Conservation (phyloP, 1,284 basidiomycete species). For the Ustilago trichophora region DNA sequence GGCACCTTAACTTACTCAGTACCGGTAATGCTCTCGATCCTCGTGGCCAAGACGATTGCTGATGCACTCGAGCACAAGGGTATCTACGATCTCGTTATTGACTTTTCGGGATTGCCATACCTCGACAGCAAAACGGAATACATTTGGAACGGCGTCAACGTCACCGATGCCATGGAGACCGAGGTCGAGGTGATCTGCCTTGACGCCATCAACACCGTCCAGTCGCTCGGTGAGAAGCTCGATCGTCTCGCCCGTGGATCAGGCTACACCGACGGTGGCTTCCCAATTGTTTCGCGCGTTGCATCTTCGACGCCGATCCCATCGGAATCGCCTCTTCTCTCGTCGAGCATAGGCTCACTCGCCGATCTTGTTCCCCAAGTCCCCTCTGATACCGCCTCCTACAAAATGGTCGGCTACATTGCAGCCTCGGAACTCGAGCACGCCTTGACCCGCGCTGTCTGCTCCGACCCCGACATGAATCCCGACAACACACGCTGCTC, state of each 20-base stretch:
- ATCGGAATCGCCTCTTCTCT: conserved; percentile 9
- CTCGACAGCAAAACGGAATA: conserved; percentile 89
- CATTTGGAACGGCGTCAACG: conserved; percentile 72
- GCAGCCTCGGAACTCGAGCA: conserved; percentile 92
- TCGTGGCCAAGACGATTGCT: conserved; percentile 85
- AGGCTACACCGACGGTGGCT: conserved; percentile 78
- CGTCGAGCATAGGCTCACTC: conserved; percentile 27
- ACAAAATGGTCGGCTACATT: conserved; percentile 88
- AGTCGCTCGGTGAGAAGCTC: conserved; percentile 73
- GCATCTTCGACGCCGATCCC: not conserved
- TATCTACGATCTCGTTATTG: conserved; percentile 94
- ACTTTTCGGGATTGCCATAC: conserved; percentile 76
- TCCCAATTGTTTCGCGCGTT: conserved; percentile 76
- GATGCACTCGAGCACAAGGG: conserved; percentile 92
- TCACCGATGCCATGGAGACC: conserved; percentile 57
- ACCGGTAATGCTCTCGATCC: conserved; percentile 85
- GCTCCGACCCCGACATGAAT: conserved; percentile 12
- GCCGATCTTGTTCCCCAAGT: conserved; percentile 23
- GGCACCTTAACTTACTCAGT: conserved; percentile 93
- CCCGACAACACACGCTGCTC: conserved; percentile 20
- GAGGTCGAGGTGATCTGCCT: conserved; percentile 66
- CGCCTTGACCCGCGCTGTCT: conserved; percentile 68
- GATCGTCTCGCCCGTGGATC: conserved; percentile 43
- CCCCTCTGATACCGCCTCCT: too few species aligned
- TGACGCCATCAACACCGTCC: conserved; percentile 73